Percentiles rank a stretch among this genome's conserved stretches.
phyloP scores from a whole-genome alignment of 805 yeast genomes.

The Yamadazyma kitorensis region DNA sequence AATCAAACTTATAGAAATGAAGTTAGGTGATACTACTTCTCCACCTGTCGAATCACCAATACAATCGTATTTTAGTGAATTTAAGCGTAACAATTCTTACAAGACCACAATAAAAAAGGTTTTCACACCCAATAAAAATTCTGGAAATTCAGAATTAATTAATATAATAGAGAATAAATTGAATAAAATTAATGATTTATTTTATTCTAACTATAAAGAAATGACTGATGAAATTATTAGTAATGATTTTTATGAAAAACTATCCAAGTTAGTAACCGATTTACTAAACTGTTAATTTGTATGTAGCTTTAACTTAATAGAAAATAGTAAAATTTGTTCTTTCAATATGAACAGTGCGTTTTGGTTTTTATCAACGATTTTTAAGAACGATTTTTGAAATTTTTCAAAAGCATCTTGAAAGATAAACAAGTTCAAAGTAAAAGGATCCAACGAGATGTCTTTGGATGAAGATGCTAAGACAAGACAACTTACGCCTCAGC shows the following conservation, averaged over 20 bases:
- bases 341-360: no score
- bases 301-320: no score
- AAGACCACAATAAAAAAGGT: slow-evolving; percentile 36
- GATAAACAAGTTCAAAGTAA: no score
- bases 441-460: slow-evolving; percentile 1
- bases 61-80: slow-evolving; percentile 6
- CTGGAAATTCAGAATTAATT: slow-evolving; percentile 30
- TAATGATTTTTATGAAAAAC: slow-evolving; percentile 17
- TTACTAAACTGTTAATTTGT: slow-evolving; percentile 8
- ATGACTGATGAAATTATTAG: slow-evolving; percentile 6
- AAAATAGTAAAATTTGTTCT: no score
- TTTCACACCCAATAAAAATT: slow-evolving; percentile 30
- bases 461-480: neutral
- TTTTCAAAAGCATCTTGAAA: neutral
- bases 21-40: slow-evolving; percentile 18
- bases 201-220: slow-evolving; percentile 3
- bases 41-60: slow-evolving; percentile 9
- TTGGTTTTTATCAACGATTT: no score
- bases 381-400: no score
- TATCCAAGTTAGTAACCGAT: slow-evolving; percentile 15
- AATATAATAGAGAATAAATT: slow-evolving; percentile 15
- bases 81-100: slow-evolving; percentile 18
- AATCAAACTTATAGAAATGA: slow-evolving; percentile 43
- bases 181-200: slow-evolving; percentile 9
- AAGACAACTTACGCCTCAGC: slow-evolving; percentile 14